phyloP scores from a whole-genome alignment of 345 rosid species.

The Toxicodendron radicans region DNA sequence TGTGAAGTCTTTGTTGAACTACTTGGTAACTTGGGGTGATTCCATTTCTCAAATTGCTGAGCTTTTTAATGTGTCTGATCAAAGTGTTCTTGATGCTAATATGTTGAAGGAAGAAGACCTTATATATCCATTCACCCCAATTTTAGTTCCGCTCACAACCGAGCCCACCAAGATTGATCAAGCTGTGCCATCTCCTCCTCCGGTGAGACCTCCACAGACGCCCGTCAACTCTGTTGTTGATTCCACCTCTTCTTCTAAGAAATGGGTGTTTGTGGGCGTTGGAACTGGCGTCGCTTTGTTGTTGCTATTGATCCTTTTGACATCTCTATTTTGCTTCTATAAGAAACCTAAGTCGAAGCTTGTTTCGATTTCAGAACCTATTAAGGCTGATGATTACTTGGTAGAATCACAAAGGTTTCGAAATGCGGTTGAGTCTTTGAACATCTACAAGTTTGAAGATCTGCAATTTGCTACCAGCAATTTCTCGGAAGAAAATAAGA shows the following conservation, averaged over 20 bases:
- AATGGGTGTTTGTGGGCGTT: conserved; percentile 53
- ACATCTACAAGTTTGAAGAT: conserved; percentile 54
- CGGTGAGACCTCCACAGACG: conserved; percentile 8
- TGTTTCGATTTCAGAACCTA: conserved; percentile 7
- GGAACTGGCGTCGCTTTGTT: conserved; percentile 49
- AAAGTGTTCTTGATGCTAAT: conserved; percentile 48
- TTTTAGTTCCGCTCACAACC: conserved; percentile 57
- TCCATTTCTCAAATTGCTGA: conserved; percentile 38
- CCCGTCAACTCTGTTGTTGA: background rate
- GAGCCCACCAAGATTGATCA: conserved; percentile 38
- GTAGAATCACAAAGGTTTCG: conserved; percentile 35
- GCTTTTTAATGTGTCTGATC: conserved; percentile 33
- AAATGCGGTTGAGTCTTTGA: conserved; percentile 55
- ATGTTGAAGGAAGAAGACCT: conserved; percentile 19
- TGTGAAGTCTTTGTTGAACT: conserved; percentile 50
- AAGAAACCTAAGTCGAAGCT: background rate
- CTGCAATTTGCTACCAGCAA: conserved; percentile 50
- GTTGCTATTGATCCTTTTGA: conserved; percentile 25
- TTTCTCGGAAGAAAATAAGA: conserved; percentile 53
- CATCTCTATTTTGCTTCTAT: background rate
- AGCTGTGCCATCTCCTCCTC: conserved; percentile 28
- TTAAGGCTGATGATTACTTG: conserved; percentile 29
- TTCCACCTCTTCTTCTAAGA: conserved; percentile 37
- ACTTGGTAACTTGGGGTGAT: conserved; percentile 45
- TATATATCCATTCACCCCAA: conserved; percentile 57